Evolutionary conservation across 1,284 basidiomycete species (phyloP).

Genomic region (Ustilago loliicola): DNA sequence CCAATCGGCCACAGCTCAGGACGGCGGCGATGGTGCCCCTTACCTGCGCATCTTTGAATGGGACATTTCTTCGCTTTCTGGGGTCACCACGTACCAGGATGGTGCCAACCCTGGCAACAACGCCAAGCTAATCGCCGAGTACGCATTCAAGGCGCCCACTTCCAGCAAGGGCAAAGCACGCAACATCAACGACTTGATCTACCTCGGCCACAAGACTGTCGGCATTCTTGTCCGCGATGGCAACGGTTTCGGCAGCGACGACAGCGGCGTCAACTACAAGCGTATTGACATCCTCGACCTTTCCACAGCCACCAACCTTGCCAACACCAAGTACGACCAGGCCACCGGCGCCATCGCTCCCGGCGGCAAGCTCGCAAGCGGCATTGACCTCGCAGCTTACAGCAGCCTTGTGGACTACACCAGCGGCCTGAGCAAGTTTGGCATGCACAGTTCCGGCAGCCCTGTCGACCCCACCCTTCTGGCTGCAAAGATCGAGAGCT

Average conservation of each 20-base stretch:
- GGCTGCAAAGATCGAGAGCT: constrained; percentile 79
- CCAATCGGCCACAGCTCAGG: constrained; percentile 78
- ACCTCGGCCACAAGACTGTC: constrained; percentile 71
- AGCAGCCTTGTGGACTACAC: constrained; percentile 74
- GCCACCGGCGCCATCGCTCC: constrained; percentile 75
- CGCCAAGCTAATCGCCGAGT: constrained; percentile 73
- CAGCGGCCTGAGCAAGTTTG: constrained; percentile 76
- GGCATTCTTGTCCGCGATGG: constrained; percentile 76
- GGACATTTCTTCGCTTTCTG: constrained; percentile 38
- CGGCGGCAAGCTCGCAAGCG: constrained; percentile 74
- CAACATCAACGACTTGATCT: constrained; percentile 76
- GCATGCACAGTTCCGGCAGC: constrained; percentile 73
- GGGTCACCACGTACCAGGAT: constrained; percentile 28
- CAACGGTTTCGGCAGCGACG: constrained; percentile 76
- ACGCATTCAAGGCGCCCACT: constrained; percentile 77
- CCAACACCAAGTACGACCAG: constrained; percentile 75
- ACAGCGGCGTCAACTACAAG: constrained; percentile 74
- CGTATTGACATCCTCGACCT: constrained; percentile 71
- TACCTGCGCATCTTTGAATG: constrained; percentile 44
- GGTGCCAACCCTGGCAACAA: constrained; percentile 71
- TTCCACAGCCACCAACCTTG: constrained; percentile 79
- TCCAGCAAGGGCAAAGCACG: constrained; percentile 75
- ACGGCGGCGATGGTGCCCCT: constrained; percentile 71
- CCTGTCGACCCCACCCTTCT: constrained; percentile 74
- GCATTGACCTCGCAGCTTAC: constrained; percentile 75